Conservation (phyloP, 2,329 filamentous ascomycete genomes). For the Aspergillus hiratsukae region DNA sequence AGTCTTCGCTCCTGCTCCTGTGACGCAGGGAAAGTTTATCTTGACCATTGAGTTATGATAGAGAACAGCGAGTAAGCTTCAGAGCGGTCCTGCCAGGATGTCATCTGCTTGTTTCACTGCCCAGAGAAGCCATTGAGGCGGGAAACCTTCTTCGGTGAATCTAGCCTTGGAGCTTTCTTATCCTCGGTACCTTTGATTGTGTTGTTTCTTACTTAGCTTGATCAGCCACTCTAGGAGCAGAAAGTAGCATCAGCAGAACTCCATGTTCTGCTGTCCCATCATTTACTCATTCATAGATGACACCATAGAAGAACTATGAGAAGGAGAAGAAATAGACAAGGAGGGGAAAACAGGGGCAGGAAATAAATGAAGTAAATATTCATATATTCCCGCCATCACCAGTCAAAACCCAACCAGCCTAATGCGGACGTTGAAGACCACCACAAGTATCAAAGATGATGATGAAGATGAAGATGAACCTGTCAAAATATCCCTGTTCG, state of each 20-base stretch:
- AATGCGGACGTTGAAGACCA: slow-evolving; percentile 1
- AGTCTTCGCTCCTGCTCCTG: not conserved
- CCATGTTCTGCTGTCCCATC: slow-evolving; percentile 26
- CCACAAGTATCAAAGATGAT: not conserved
- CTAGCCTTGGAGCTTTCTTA: too few relatives aligned
- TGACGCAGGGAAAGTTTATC: not conserved
- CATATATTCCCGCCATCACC: slow-evolving; percentile 5
- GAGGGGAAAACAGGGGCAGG: slow-evolving; percentile 8
- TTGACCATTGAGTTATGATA: not conserved
- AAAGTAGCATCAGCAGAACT: slow-evolving; percentile 21
- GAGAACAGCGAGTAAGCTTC: not conserved
- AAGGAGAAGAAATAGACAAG: slow-evolving; percentile 12
- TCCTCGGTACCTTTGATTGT: not conserved
- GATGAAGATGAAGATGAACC: not conserved
- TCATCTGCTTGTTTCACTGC: not conserved
- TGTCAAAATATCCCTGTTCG: not conserved
- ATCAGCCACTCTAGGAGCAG: slow-evolving; percentile 9
- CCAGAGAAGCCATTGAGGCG: not conserved
- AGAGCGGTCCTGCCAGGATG: not conserved
- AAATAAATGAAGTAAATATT: slow-evolving; percentile 3
- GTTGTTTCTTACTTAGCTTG: not conserved
- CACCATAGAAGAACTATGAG: slow-evolving; percentile 4
- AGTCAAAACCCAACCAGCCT: slow-evolving; percentile 3
- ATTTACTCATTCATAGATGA: slow-evolving; percentile 27
- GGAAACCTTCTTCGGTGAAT: not conserved